Percentiles rank a stretch among this genome's conserved stretches.
Evolutionary conservation across 2,329 filamentous ascomycete species (phyloP).

Genomic region (Botrytis galanthina): DNA sequence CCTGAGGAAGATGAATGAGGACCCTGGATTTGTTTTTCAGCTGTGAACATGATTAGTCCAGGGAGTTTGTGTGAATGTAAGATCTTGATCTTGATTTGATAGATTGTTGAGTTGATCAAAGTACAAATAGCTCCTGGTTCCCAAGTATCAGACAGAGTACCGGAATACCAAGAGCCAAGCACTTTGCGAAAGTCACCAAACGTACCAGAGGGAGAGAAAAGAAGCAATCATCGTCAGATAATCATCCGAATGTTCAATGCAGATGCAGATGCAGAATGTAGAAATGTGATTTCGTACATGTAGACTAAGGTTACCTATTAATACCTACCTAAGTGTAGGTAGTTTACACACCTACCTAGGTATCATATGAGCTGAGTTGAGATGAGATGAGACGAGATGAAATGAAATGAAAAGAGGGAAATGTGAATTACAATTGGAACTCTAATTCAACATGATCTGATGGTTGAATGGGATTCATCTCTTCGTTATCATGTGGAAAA

Average conservation of each 20-base stretch:
- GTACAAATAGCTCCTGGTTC: neutral
- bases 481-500: neutral
- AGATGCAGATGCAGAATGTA: neutral
- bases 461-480: neutral
- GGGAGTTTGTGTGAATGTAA: neutral
- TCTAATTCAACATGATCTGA: too few species aligned
- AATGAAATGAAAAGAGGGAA: too few species aligned
- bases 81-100: neutral
- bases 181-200: neutral
- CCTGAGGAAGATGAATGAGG: neutral
- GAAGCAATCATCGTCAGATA: neutral
- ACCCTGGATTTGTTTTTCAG: neutral
- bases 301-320: neutral
- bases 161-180: neutral
- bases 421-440: too few species aligned
- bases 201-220: neutral
- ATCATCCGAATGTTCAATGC: neutral
- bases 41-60: neutral
- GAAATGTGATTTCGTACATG: neutral
- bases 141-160: neutral
- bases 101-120: neutral
- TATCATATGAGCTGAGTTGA: too few species aligned
- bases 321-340: too few species aligned
- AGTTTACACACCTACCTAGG: too few species aligned
- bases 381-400: too few species aligned